Conservation (phyloP, 192 early-diverging fungal species). For the Coemansia sp. region DNA sequence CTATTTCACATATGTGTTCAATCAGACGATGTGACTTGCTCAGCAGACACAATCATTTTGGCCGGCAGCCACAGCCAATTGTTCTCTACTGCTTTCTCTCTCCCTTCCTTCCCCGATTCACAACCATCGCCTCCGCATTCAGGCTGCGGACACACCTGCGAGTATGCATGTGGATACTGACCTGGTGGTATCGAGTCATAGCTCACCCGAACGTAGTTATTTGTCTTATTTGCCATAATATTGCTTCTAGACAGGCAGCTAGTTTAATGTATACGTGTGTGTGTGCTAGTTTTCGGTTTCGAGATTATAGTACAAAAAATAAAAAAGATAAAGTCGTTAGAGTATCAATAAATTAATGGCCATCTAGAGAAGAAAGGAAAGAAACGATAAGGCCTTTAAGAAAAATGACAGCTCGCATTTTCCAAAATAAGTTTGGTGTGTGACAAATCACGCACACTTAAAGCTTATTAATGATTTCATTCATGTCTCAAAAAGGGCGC, state of each 20-base stretch:
- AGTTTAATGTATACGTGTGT: neutral
- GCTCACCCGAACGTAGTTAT: slow-evolving; percentile 29
- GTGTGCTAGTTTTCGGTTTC: neutral
- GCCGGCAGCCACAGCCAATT: no score
- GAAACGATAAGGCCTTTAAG: neutral
- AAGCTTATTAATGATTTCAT: no score
- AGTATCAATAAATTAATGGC: neutral
- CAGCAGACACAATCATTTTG: no score
- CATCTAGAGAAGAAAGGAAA: slow-evolving; percentile 7
- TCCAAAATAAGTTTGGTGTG: slow-evolving; percentile 4
- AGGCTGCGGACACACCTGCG: no score
- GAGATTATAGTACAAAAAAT: slow-evolving; percentile 7
- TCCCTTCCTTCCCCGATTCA: no score
- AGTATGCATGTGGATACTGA: slow-evolving; percentile 1
- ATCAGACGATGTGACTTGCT: no score
- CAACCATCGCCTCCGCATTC: no score
- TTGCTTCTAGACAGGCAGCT: neutral
- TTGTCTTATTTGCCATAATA: slow-evolving; percentile 20
- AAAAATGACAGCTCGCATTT: neutral
- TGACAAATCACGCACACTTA: neutral
- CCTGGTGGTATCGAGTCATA: slow-evolving; percentile 17
- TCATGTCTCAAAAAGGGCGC: no score
- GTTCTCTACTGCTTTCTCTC: no score
- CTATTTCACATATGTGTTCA: no score
- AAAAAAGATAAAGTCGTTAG: neutral